Evolutionary conservation across 2,329 filamentous ascomycete species (phyloP), one percentile per base, ranked within the genome.

Genomic region (Diaporthe aspalathi): DNA sequence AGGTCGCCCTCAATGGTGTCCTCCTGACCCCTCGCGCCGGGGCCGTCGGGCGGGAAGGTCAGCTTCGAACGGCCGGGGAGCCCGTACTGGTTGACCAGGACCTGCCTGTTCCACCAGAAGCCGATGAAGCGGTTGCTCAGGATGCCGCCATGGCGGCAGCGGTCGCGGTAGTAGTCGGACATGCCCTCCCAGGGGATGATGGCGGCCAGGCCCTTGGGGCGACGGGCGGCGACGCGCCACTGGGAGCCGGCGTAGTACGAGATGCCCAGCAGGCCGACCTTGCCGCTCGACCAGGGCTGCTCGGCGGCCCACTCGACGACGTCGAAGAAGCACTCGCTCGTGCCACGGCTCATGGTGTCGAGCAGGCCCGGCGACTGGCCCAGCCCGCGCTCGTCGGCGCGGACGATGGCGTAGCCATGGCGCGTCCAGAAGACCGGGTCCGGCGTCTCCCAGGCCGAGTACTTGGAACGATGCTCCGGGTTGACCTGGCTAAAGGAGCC

Each of bases 61-160:
- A 78, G 74, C 65, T 74, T 76, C 6, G 77, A 78, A n/a, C 79
- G 71, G 0, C 78, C 78, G 1, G 76, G 73, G 2, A 83, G 83
- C 1, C 91, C 91, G 72, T 93, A 93, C 78, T 94, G 92, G 75
- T 93, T 93, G 0, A 84, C 83, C 9, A 92, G 81, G 8, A 92
- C 89, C 76, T 92, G 90, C 0, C 89, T 84, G 75, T 91, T 85
- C 90, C 90, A 92, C 90, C 90, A 92, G 75, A 91, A 88, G 16
- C 80, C 76, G 75, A 92, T 91, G 75, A 90, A 90, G 0, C 76
- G 78, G 74, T 90, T 86, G 0, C 87, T 88, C 2, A 90, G 77
- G 56, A 91, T 91, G 0, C 89, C 89, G 0, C 89, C 89, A 70
- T 91, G 89, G 0, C 88, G 83, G 73, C 87, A 89, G 0, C 88